Evolutionary conservation across 257 asterid genomes (phyloP).

Genomic region (Dorcoceras hygrometricum): DNA sequence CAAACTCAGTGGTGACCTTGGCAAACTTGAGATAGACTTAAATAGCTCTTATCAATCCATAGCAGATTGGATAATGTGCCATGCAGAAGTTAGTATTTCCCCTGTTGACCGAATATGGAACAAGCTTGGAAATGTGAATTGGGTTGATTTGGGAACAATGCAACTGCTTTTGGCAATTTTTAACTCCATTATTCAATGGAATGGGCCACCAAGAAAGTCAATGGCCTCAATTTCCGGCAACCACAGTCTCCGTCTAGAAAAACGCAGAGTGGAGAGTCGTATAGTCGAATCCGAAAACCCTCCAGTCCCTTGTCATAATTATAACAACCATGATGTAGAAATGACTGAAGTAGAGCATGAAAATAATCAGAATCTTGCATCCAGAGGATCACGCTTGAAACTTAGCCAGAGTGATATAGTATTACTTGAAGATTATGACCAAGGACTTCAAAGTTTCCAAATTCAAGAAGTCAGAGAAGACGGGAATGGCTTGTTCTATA

Average conservation of each 20-base stretch:
- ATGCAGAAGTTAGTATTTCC: conserved; percentile 60
- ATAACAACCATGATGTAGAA: conserved; percentile 37
- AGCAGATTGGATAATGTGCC: conserved; percentile 66
- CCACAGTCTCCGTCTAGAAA: conserved; percentile 73
- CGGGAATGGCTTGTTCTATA: conserved; percentile 44
- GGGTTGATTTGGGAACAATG: conserved; percentile 75
- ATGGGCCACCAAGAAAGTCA: conserved; percentile 77
- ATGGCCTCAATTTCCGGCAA: conserved; percentile 63
- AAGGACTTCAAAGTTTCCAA: conserved; percentile 45
- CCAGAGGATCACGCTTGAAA: conserved; percentile 45
- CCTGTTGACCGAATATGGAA: conserved; percentile 70
- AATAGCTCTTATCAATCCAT: conserved; percentile 58
- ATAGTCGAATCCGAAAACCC: conserved; percentile 34
- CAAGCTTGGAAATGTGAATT: conserved; percentile 81
- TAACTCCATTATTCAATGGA: conserved; percentile 60
- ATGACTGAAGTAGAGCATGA: conserved; percentile 42
- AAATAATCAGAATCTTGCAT: conserved; percentile 27
- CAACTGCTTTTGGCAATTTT: conserved; percentile 68
- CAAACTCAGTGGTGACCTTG: conserved; percentile 68
- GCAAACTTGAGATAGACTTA: conserved; percentile 59
- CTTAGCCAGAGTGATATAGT: conserved; percentile 53
- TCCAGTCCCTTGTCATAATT: conserved; percentile 33
- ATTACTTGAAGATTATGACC: conserved; percentile 64
- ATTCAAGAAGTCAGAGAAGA: conserved; percentile 45
- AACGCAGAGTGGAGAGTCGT: conserved; percentile 53